Evolutionary conservation across 164 flowering plant species (phyloP).

Genomic region (Tetrastigma voinierianum): DNA sequence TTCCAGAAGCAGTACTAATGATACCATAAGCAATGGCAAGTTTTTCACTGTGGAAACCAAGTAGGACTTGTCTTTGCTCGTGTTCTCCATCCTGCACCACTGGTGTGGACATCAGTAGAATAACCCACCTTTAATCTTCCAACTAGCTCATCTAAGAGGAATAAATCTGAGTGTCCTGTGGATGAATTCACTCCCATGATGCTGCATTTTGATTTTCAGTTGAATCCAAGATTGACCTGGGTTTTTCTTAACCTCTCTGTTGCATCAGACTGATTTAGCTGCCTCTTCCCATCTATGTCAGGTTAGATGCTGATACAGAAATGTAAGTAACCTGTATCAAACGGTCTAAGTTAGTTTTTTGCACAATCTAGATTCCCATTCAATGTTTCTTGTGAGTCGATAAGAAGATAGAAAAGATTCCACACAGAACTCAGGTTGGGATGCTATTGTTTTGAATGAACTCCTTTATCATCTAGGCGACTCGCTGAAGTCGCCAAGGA

Average conservation of each 20-base stretch:
- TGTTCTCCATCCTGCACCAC: conserved; percentile 49
- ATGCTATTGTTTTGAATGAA: conserved; percentile 49
- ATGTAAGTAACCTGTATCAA: conserved; percentile 42
- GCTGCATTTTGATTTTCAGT: conserved; percentile 36
- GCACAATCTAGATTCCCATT: conserved; percentile 48
- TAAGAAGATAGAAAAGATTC: conserved; percentile 69
- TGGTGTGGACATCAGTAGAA: conserved; percentile 19
- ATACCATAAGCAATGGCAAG: conserved; percentile 44
- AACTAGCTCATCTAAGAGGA: conserved; percentile 39
- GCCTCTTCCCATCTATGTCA: conserved; percentile 56
- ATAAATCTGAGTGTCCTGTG: conserved; percentile 29
- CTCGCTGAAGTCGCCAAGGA: conserved; percentile 72
- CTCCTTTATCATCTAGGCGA: conserved; percentile 41
- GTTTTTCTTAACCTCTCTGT: conserved; percentile 37
- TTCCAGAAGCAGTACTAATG: conserved; percentile 32
- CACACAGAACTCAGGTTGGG: conserved; percentile 44
- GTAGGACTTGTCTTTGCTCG: conserved; percentile 41
- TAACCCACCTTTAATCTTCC: conserved; percentile 45
- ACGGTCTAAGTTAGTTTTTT: conserved; percentile 47
- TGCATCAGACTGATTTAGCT: conserved; percentile 57
- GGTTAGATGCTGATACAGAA: conserved; percentile 48
- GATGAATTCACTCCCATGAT: conserved; percentile 41
- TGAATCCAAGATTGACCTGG: conserved; percentile 72
- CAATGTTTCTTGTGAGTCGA: conserved; percentile 46
- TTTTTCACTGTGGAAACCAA: conserved; percentile 53